These are phyloP conservation scores for Atalantia buxifolia DNA, from an alignment of 345 rosid species.

Conservation along the genomic window DNA sequence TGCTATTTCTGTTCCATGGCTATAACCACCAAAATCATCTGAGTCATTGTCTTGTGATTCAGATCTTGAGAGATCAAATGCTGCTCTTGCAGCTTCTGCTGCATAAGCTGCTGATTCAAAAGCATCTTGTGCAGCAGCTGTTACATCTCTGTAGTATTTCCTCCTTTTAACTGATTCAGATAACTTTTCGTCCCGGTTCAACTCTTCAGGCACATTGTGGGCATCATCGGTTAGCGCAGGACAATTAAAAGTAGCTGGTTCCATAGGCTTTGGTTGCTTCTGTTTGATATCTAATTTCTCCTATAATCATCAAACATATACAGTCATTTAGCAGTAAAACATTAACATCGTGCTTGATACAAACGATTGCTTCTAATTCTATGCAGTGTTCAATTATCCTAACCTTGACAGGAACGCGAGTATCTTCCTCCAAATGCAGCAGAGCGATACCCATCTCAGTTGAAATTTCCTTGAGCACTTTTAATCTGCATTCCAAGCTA, in stretches of 20 bases:
- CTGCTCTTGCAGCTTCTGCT: constrained; percentile 51
- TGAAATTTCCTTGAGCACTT: constrained; percentile 36
- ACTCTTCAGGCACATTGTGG: neutral
- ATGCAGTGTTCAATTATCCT: neutral
- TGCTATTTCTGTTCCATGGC: neutral
- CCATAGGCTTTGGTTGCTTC: constrained; percentile 7
- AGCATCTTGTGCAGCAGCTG: constrained; percentile 44
- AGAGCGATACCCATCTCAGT: constrained; percentile 30
- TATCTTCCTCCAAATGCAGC: constrained; percentile 22
- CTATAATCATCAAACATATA: constrained; percentile 12
- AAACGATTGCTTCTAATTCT: neutral
- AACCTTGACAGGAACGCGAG: constrained; percentile 11
- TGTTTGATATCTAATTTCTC: constrained; percentile 10
- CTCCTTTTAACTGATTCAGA: constrained; percentile 17
- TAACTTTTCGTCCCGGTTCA: constrained; percentile 12
- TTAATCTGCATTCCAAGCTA: constrained; percentile 37
- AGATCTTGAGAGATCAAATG: constrained; percentile 37
- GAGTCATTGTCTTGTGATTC: constrained; percentile 20
- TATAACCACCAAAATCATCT: constrained; percentile 16
- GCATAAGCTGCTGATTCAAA: constrained; percentile 46
- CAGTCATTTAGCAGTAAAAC: neutral
- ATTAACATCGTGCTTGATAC: neutral
- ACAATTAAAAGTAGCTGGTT: constrained; percentile 1
- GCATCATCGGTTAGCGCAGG: neutral
- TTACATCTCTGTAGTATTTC: constrained; percentile 28